phyloP scores from a whole-genome alignment of 1,139 yeast species.

The Pichiaceae sp. region DNA sequence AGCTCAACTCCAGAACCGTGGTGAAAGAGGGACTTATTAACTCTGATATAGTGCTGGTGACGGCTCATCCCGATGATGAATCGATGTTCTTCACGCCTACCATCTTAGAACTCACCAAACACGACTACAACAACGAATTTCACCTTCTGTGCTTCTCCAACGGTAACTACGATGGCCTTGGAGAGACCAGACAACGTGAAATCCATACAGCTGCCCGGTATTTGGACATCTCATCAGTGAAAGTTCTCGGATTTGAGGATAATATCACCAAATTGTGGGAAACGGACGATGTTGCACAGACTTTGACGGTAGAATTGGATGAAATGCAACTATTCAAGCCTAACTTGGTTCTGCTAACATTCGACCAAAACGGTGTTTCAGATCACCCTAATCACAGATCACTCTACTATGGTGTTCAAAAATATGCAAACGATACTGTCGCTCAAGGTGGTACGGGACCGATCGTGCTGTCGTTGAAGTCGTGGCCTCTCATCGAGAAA shows the following conservation, averaged over 20 bases:
- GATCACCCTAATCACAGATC: slow-evolving; percentile 81
- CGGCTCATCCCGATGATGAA: slow-evolving; percentile 98
- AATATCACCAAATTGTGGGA: slow-evolving; percentile 72
- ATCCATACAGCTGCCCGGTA: slow-evolving; percentile 46
- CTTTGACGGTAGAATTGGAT: slow-evolving; percentile 6
- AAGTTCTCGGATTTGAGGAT: slow-evolving; percentile 54
- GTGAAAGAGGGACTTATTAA: slow-evolving; percentile 10
- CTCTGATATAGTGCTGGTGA: slow-evolving; percentile 33
- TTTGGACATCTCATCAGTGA: slow-evolving; percentile 43
- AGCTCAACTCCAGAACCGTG: slow-evolving; percentile 14
- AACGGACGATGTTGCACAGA: slow-evolving; percentile 28
- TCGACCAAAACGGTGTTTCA: slow-evolving; percentile 79
- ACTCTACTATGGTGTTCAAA: slow-evolving; percentile 45
- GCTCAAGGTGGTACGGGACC: slow-evolving; percentile 2
- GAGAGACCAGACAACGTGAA: slow-evolving; percentile 53
- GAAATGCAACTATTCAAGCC: slow-evolving; percentile 12
- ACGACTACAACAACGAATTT: slow-evolving; percentile 41
- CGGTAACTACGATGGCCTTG: slow-evolving; percentile 75
- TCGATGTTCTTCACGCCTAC: slow-evolving; percentile 96
- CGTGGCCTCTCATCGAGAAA: slow-evolving; percentile 41
- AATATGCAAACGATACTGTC: slow-evolving; percentile 21
- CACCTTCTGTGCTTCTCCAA: slow-evolving; percentile 64
- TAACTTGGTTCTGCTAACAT: slow-evolving; percentile 54
- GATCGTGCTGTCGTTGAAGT: slow-evolving; percentile 23
- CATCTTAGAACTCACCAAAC: slow-evolving; percentile 42